Evolutionary conservation across 306 rosid species (phyloP).

Genomic region (Gastrolobium bilobum): DNA sequence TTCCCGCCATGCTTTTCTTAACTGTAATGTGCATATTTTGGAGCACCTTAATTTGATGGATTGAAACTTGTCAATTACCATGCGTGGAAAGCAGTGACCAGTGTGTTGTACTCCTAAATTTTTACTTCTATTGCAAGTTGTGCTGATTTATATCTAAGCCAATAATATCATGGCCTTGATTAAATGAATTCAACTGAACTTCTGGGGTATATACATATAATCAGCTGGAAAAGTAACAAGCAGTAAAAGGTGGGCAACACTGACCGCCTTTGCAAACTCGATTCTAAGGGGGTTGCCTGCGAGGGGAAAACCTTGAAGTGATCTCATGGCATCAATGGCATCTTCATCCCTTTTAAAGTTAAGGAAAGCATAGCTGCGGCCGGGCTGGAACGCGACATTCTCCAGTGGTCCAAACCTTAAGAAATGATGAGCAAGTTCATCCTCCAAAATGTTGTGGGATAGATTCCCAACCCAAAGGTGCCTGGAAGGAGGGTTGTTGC

Average conservation of each 20-base stretch:
- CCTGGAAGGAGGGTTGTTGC: constrained; percentile 76
- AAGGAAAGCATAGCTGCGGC: constrained; percentile 87
- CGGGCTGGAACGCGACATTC: constrained; percentile 84
- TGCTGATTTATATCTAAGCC: constrained; percentile 17
- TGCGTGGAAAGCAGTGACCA: constrained; percentile 28
- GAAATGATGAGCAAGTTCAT: constrained; percentile 76
- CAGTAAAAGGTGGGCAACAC: constrained; percentile 78
- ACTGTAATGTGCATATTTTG: constrained; percentile 40
- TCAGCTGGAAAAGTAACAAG: constrained; percentile 58
- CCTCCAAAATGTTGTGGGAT: constrained; percentile 67
- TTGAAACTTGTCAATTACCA: constrained; percentile 33
- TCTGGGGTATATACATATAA: constrained; percentile 46
- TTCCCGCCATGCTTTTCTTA: constrained; percentile 28
- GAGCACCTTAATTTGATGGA: constrained; percentile 45
- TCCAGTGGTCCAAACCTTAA: constrained; percentile 78
- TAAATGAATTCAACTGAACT: constrained; percentile 43
- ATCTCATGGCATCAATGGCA: constrained; percentile 80
- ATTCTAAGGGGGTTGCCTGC: constrained; percentile 89
- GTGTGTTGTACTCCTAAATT: constrained; percentile 29
- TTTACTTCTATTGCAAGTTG: constrained; percentile 2
- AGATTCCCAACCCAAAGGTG: constrained; percentile 96
- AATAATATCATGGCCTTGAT: constrained; percentile 24
- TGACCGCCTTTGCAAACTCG: constrained; percentile 99
- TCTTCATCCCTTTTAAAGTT: constrained; percentile 83
- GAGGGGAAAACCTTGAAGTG: constrained; percentile 75